Evolutionary conservation across 192 early-diverging fungal genomes (phyloP).

Genomic region (Coemansia sp.): DNA sequence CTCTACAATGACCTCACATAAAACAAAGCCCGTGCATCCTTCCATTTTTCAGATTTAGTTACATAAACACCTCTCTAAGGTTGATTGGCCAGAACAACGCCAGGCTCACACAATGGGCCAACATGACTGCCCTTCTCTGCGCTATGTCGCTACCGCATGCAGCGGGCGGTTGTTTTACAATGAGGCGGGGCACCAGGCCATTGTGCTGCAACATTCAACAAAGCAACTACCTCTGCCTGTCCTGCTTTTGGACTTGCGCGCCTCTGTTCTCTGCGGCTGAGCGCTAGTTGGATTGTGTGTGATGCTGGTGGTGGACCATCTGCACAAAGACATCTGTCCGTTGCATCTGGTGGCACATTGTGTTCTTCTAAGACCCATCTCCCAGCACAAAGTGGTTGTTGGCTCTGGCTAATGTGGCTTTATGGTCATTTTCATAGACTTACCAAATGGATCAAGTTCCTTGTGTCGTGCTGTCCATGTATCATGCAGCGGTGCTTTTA

Average conservation of each 20-base stretch:
- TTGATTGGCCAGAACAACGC: background rate
- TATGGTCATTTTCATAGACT: slow-evolving; percentile 6
- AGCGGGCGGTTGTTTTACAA: background rate
- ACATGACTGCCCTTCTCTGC: background rate
- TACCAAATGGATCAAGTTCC: slow-evolving; percentile 52
- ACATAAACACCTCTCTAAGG: background rate
- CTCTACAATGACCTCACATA: slow-evolving; percentile 20
- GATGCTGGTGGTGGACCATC: background rate
- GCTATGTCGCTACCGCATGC: background rate
- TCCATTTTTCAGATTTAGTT: background rate
- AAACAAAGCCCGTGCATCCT: background rate
- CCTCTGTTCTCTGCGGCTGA: background rate
- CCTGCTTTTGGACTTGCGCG: background rate
- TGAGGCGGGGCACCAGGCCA: background rate
- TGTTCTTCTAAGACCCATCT: background rate
- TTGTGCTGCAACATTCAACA: background rate
- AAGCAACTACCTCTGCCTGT: background rate
- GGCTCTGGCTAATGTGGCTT: slow-evolving; percentile 10
- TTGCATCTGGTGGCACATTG: background rate
- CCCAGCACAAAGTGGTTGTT: background rate
- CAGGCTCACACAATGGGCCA: background rate
- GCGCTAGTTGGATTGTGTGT: background rate
- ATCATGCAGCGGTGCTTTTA: slow-evolving; percentile 36
- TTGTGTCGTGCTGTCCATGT: slow-evolving; percentile 12
- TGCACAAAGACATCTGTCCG: background rate